phyloP scores from a whole-genome alignment of 345 rosid species.

The Eucalyptus polybractea region DNA sequence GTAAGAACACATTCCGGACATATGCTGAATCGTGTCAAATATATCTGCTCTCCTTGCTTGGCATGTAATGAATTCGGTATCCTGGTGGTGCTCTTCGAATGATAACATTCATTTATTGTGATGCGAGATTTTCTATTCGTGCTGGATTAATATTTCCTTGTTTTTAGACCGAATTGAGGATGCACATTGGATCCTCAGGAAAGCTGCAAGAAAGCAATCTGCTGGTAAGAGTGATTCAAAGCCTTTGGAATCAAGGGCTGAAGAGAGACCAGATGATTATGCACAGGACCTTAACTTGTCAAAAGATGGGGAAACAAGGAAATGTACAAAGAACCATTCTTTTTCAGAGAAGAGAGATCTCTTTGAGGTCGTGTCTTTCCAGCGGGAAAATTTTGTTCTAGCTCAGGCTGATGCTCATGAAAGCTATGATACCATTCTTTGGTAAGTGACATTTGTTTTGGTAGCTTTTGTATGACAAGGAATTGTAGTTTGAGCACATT shows the following conservation, averaged over 20 bases:
- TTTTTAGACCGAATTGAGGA: constrained; percentile 50
- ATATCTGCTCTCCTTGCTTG: background rate
- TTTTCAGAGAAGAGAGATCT: constrained; percentile 23
- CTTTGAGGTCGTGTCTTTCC: constrained; percentile 51
- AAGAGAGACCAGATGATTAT: constrained; percentile 6
- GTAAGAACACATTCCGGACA: background rate
- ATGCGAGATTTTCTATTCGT: background rate
- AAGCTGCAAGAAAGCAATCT: constrained; percentile 21
- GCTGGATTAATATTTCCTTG: background rate
- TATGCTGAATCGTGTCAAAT: background rate
- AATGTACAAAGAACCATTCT: background rate
- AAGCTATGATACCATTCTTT: constrained; percentile 68
- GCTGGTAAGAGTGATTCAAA: constrained; percentile 9
- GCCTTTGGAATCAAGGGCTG: constrained; percentile 3
- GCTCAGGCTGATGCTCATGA: constrained; percentile 12
- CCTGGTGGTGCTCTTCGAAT: background rate
- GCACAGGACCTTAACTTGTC: background rate
- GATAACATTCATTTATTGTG: background rate
- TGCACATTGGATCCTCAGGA: constrained; percentile 75
- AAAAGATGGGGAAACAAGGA: constrained; percentile 7
- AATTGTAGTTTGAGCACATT: background rate
- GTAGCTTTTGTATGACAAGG: background rate
- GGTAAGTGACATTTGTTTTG: constrained; percentile 24
- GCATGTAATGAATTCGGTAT: background rate
- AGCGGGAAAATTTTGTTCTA: constrained; percentile 61